Evolutionary conservation across 371 early-diverging fungal genomes (phyloP).

Genomic region (Fennellomyces sp.): DNA sequence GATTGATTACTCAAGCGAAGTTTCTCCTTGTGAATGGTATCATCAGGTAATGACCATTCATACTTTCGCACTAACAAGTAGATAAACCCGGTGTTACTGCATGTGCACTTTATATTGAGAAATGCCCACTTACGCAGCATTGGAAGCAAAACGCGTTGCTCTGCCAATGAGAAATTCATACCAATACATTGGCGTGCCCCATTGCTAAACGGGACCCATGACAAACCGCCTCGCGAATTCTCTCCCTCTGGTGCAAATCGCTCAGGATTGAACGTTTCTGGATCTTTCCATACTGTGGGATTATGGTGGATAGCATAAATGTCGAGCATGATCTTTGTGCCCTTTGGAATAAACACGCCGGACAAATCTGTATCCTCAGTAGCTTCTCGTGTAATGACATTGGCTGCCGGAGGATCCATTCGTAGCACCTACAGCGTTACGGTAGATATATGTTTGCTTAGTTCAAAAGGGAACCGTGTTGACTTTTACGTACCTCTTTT

Average conservation of each 20-base stretch:
- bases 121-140: slow-evolving; percentile 15
- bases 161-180: slow-evolving; percentile 13
- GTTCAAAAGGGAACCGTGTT: too few species aligned
- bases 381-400: too few species aligned
- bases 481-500: slow-evolving; percentile 23
- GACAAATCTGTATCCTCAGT: too few species aligned
- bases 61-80: slow-evolving; percentile 26
- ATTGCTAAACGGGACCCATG: slow-evolving; percentile 33
- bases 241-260: slow-evolving; percentile 25
- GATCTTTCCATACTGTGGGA: slow-evolving; percentile 22
- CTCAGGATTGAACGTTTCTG: slow-evolving; percentile 26
- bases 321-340: slow-evolving; percentile 36
- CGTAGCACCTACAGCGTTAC: too few species aligned
- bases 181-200: slow-evolving; percentile 25
- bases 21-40: slow-evolving; percentile 6
- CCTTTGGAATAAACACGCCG: slow-evolving; percentile 49
- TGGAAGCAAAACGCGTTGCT: slow-evolving; percentile 16
- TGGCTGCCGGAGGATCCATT: too few species aligned
- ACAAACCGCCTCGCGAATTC: slow-evolving; percentile 11
- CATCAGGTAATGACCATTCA: slow-evolving; percentile 8
- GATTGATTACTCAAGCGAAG: neutral
- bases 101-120: neutral
- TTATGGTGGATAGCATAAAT: slow-evolving; percentile 28
- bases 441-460: too few species aligned
- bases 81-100: too few species aligned